Base-by-base conservation (phyloP, 2,329 filamentous ascomycete genomes). In the Xylaria sp. region DNA sequence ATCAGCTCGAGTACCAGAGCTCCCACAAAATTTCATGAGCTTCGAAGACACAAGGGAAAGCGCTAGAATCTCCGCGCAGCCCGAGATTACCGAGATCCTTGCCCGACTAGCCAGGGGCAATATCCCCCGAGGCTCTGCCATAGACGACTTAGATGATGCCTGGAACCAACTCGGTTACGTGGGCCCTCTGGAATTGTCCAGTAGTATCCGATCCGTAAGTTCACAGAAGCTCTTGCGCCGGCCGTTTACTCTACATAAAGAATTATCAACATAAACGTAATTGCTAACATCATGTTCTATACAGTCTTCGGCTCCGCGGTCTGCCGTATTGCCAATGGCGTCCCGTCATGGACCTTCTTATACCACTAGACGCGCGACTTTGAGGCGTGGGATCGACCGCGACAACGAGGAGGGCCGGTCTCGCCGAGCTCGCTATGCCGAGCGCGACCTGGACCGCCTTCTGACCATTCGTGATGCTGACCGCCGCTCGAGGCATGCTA, bases 21-120 rank as follows among this genome's bases (percentile, higher is more conserved):
- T 43, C 17, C 54, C n/a, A n/a, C n/a, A n/a, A 51, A 47, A 65
- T 50, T 19, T 55, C 62, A 25, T 50, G 55, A 8, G 21, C 47
- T n/a, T n/a, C n/a, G n/a, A n/a, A n/a, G n/a, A n/a, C n/a, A n/a
- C n/a, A n/a, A n/a, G n/a, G 21, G 62, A 65, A 38, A 43, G 59
- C 9, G 14, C 51, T 7, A 38, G 61, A 1, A 45, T 59, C 19
- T 55, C 63, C 15, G 63, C 59, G 40, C 46, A 56, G 9, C 31
- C 40, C 15, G 57, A 59, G 2, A 7, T 52, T 4, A 50, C 14
- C 55, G 51, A 40, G 59, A 35, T 21, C 53, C 31, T 46, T 31
- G 25, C 11, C 14, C 61, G 46, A 12, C 14, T 21, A n/a, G 17
- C 42, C 3, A 49, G 35, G 8, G 17, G 23, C 40, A 46, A 60